Conservation (phyloP, 176 grass and related monocot genomes). For the sorghum (Sorghum bicolor) region Sorghum_bicolor_NCBIv3 NC_012870.2:60532001-60532500, state of each 20-base stretch:
- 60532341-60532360: not conserved
- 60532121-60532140: constrained; percentile 54
- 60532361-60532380: not conserved
- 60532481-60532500: no score
- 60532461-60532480: no score
- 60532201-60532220: not conserved
- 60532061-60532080: constrained; percentile 62
- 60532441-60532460: no score
- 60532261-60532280: not conserved
- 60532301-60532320: not conserved
- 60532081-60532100: constrained; percentile 43
- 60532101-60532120: constrained; percentile 44
- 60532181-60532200: not conserved
- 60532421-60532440: not conserved
- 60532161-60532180: not conserved
- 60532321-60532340: not conserved
- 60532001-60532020: constrained; percentile 51
- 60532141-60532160: constrained; percentile 20
- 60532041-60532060: constrained; percentile 64
- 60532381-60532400: not conserved
- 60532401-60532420: not conserved
- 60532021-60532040: constrained; percentile 52
- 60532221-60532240: not conserved
- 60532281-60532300: not conserved
- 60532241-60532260: not conserved